Percentiles rank a stretch among this genome's conserved stretches.
Conservation (phyloP, 2,329 filamentous ascomycete genomes). For the Thelonectria blattea region DNA sequence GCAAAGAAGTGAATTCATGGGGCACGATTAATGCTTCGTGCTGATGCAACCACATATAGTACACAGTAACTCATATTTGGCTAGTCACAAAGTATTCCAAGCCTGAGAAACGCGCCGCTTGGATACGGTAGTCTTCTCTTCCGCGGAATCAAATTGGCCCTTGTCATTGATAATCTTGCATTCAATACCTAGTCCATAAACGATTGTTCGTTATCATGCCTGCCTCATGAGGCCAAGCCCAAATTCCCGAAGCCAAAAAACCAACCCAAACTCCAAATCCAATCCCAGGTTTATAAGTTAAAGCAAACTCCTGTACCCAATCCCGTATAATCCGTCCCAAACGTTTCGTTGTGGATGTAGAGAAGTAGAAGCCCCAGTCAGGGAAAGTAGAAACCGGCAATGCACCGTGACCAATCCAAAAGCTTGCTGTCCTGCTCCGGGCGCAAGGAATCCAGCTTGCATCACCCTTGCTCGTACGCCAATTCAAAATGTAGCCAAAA, state of each 20-base stretch:
- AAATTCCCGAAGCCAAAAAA: conserved; percentile 5
- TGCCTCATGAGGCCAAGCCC: conserved; percentile 19
- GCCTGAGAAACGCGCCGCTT: neutral
- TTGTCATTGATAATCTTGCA: conserved; percentile 16
- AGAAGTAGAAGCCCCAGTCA: conserved; percentile 20
- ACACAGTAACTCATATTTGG: neutral
- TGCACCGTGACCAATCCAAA: conserved; percentile 23
- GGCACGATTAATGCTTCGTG: conserved; percentile 1
- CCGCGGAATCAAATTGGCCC: conserved; percentile 4
- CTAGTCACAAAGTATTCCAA: neutral
- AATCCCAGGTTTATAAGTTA: conserved; percentile 22
- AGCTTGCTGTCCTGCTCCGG: conserved; percentile 31
- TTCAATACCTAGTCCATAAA: conserved; percentile 33
- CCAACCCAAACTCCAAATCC: conserved; percentile 11
- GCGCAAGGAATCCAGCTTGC: conserved; percentile 32
- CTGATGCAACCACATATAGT: neutral
- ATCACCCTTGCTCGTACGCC: conserved; percentile 37
- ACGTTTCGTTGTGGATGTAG: conserved; percentile 3
- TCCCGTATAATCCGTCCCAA: conserved; percentile 27
- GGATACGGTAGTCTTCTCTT: neutral
- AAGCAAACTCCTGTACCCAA: conserved; percentile 35
- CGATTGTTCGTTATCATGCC: conserved; percentile 29
- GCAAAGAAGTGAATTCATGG: conserved; percentile 38
- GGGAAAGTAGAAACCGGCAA: conserved; percentile 28
- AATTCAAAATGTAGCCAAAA: conserved; percentile 31